Conservation (phyloP, 164 flowering plant genomes). For the Berberis vulgaris region DNA sequence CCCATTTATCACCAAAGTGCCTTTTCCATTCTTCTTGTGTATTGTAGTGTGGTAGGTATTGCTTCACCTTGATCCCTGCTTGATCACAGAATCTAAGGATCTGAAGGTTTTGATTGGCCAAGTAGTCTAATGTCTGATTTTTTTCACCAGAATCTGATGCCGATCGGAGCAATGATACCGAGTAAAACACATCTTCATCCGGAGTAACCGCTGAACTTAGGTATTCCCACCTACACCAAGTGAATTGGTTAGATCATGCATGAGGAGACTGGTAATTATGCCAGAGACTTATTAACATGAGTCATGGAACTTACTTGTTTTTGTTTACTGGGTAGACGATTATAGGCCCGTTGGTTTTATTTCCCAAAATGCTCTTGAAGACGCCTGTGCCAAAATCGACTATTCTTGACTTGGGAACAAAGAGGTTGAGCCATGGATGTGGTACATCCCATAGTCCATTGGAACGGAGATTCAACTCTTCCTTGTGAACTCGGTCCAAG, state of each 20-base stretch:
- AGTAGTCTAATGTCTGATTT: conserved; percentile 38
- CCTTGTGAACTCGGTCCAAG: conserved; percentile 92
- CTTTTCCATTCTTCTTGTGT: conserved; percentile 57
- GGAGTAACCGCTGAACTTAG: conserved; percentile 78
- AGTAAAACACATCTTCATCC: conserved; percentile 80
- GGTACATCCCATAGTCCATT: conserved; percentile 96
- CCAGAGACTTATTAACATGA: background rate
- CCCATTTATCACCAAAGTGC: conserved; percentile 85
- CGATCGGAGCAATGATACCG: conserved; percentile 74
- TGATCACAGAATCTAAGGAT: conserved; percentile 60
- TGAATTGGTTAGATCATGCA: background rate
- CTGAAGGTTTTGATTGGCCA: conserved; percentile 60
- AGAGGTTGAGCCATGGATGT: conserved; percentile 96
- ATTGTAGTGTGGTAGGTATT: conserved; percentile 69
- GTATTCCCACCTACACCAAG: conserved; percentile 64
- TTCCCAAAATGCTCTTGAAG: conserved; percentile 84
- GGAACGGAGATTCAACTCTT: conserved; percentile 82
- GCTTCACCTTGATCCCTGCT: conserved; percentile 47
- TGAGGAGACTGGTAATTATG: background rate
- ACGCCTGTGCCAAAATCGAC: conserved; percentile 72
- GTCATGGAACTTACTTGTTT: conserved; percentile 52
- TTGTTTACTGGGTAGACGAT: conserved; percentile 96
- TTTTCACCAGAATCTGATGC: conserved; percentile 60
- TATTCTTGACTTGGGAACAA: conserved; percentile 78
- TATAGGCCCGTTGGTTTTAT: conserved; percentile 85